These are phyloP conservation scores for Ceratocystis alfenasii DNA, from an alignment of 2,329 filamentous ascomycete species.

Conservation along the genomic window DNA sequence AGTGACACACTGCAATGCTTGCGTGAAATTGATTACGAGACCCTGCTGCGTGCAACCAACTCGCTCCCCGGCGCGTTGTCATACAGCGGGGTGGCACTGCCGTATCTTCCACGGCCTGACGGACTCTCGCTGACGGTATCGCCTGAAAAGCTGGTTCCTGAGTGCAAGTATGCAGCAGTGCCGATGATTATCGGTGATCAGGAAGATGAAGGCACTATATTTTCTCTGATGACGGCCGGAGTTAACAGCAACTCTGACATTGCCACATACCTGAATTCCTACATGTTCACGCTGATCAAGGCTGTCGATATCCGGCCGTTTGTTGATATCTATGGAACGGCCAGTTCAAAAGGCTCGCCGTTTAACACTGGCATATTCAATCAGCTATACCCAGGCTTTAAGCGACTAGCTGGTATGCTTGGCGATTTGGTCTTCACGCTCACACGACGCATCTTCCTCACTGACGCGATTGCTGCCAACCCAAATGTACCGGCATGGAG, in stretches of 20 bases:
- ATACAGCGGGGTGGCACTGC: slow-evolving; percentile 46
- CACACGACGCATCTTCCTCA: slow-evolving; percentile 35
- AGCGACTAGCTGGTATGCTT: slow-evolving; percentile 49
- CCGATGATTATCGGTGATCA: slow-evolving; percentile 53
- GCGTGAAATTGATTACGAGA: slow-evolving; percentile 39
- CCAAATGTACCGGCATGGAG: slow-evolving; percentile 44
- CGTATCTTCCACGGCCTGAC: slow-evolving; percentile 51
- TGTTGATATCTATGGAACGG: slow-evolving; percentile 40
- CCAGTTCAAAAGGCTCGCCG: slow-evolving; percentile 46
- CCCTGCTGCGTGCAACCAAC: slow-evolving; percentile 44
- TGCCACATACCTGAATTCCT: slow-evolving; percentile 38
- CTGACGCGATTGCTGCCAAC: slow-evolving; percentile 30
- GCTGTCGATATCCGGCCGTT: slow-evolving; percentile 35
- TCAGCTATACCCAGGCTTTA: slow-evolving; percentile 54
- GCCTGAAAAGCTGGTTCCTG: slow-evolving; percentile 38
- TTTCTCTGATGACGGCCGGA: slow-evolving; percentile 46
- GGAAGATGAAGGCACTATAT: slow-evolving; percentile 56
- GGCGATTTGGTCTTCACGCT: slow-evolving; percentile 49
- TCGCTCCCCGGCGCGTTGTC: slow-evolving; percentile 45
- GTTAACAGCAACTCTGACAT: slow-evolving; percentile 44
- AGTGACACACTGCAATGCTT: slow-evolving; percentile 44
- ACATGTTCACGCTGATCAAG: slow-evolving; percentile 39
- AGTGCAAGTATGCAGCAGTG: slow-evolving; percentile 43
- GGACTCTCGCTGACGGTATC: slow-evolving; percentile 41
- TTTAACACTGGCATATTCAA: slow-evolving; percentile 47